A percentile compares a stretch with the other conserved stretches of the same genome.
phyloP scores from a whole-genome alignment of 106 monocot genomes.

The Iris macrosiphon region DNA sequence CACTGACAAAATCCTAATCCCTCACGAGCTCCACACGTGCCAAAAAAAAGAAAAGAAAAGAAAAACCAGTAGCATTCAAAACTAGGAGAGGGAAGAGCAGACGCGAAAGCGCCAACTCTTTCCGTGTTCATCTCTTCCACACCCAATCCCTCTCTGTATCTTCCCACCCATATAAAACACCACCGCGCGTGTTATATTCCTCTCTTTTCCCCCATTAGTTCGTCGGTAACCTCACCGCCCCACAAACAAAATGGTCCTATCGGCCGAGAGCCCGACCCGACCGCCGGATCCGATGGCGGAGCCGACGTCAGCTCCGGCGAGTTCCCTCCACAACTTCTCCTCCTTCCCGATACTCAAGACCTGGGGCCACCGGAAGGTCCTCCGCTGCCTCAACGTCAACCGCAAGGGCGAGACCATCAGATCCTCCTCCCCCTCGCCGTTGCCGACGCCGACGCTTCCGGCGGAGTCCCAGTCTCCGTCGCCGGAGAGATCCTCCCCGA shows the following conservation, averaged over 20 bases:
- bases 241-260: slow-evolving; percentile 31
- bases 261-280: slow-evolving; percentile 15
- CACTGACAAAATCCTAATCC: too few species aligned
- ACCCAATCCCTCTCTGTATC: too few species aligned
- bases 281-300: not conserved
- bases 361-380: slow-evolving; percentile 35
- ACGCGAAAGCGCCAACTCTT: not conserved
- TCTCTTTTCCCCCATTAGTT: not conserved
- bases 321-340: slow-evolving; percentile 12
- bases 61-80: too few species aligned
- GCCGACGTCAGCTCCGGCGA: not conserved
- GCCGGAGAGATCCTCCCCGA: too few species aligned
- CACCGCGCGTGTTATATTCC: slow-evolving; percentile 1
- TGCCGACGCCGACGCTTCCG: not conserved
- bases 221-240: not conserved
- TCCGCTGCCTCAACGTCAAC: slow-evolving; percentile 31
- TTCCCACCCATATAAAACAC: not conserved
- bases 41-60: too few species aligned
- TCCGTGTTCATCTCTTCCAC: not conserved
- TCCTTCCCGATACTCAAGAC: slow-evolving; percentile 36
- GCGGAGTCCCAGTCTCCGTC: not conserved
- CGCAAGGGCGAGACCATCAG: slow-evolving; percentile 15
- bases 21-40: too few species aligned
- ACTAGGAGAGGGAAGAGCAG: not conserved
- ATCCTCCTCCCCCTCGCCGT: too few species aligned